Evolutionary conservation across 169 alveolate species (phyloP).

Genomic region (Eimeria acervulina): DNA sequence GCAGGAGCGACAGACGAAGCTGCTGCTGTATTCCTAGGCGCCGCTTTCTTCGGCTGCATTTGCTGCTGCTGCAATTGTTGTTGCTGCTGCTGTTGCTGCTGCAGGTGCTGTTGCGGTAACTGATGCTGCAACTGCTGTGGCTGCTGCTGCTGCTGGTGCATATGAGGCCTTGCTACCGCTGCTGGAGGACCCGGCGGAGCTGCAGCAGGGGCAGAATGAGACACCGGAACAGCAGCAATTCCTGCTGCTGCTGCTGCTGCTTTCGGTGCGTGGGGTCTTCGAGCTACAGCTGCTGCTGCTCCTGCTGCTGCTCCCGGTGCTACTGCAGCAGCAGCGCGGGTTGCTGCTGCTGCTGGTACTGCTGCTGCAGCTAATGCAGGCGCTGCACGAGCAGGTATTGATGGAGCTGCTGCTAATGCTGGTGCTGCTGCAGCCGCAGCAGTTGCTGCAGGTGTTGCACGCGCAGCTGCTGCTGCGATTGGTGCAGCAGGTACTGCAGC

Average conservation of each 20-base stretch:
- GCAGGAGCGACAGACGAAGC: neutral
- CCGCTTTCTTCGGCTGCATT: neutral
- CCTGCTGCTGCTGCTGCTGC: constrained; percentile 31
- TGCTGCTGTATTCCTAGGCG: constrained; percentile 13
- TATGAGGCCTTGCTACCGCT: constrained; percentile 2
- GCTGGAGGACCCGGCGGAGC: constrained; percentile 9
- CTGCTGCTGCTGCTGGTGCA: constrained; percentile 32
- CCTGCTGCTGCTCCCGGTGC: constrained; percentile 26
- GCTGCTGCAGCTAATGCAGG: neutral
- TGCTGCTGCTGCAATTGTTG: too few species aligned
- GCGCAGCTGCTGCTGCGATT: too few species aligned
- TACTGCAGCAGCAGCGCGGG: too few species aligned
- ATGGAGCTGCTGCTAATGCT: neutral
- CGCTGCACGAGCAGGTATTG: neutral
- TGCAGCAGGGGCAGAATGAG: constrained; percentile 39
- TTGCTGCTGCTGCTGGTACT: too few species aligned
- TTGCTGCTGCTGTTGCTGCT: neutral
- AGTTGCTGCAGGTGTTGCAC: too few species aligned
- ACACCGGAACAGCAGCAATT: constrained; percentile 1
- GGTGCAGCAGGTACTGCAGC: neutral
- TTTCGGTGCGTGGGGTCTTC: neutral
- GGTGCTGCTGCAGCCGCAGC: neutral
- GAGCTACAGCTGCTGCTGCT: neutral
- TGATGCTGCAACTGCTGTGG: neutral
- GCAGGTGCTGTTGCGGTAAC: neutral